Evolutionary conservation across 768 basidiomycete genomes (phyloP), one percentile per base, ranked within the genome.

Genomic region (Fomitopsis pulvina): DNA sequence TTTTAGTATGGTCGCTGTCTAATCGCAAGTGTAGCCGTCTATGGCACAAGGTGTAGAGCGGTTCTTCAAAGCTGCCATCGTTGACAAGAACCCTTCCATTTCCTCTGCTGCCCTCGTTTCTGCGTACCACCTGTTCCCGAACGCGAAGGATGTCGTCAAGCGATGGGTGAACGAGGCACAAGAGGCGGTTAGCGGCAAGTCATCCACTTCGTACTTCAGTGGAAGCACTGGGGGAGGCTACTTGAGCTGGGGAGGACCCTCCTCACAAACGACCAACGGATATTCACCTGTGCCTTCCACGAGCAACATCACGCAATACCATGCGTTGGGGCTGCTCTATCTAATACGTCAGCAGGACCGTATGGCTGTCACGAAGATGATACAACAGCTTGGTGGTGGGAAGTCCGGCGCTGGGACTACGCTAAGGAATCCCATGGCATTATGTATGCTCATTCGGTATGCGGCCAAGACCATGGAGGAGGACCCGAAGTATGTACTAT

Each of bases 161-260:
- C 85, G 96, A 60, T 99, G 96, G 96, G 91, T 91, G n/a, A 98
- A 97, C 67, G 96, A 99, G 69, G 91, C 87, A 1, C 93, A 97
- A 61, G 96, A 99, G 66, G 92, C 96, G 0, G 87, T 96, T 57
- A 93, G 82, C 63, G 83, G 91, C 5, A 98, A 96, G 66, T 77
- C 86, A 0, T 79, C 83, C 0, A 70, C 80, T 1, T 78, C 82
- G 4, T 81, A 88, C 66, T 90, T 88, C 59, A 71, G 67, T 71
- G 20, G 72, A 71, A 39, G 47, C 49, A 62, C 69, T 27, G 68
- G 74, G 12, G 73, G 79, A 21, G 77, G 78, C 45, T 88, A 89
- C 61, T 79, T 92, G 51, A 82, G 88, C 47, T 92, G 90, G 61
- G 82, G 83, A 45, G 73, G 76, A 34, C 71, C 76, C 26, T 74